phyloP scores from a whole-genome alignment of 2,329 filamentous ascomycete genomes.

The Capronia americana region DNA sequence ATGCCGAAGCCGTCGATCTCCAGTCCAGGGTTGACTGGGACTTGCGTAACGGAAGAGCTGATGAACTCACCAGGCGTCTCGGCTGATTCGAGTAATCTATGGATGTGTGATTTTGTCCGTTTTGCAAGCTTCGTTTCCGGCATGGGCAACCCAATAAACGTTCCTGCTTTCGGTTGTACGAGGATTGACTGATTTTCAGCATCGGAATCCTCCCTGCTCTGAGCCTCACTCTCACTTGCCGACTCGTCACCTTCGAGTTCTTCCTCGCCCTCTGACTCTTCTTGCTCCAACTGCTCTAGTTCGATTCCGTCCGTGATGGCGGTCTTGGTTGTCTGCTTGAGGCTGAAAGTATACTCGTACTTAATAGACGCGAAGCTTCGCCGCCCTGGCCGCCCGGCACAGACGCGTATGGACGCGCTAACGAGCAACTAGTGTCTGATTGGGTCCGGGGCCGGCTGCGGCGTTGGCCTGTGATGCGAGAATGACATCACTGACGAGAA shows the following conservation, averaged over 20 bases:
- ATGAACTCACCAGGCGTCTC: neutral
- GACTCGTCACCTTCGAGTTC: neutral
- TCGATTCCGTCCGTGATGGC: neutral
- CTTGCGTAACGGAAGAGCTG: neutral
- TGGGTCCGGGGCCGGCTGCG: neutral
- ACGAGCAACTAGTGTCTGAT: neutral
- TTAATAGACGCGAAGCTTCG: too few species aligned
- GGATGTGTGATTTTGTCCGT: neutral
- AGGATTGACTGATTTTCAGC: neutral
- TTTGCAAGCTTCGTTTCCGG: neutral
- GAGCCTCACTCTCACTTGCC: neutral
- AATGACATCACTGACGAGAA: constrained; percentile 7
- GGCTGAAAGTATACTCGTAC: neutral
- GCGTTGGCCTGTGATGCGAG: neutral
- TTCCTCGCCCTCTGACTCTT: neutral
- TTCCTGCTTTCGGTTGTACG: neutral
- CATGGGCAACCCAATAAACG: neutral
- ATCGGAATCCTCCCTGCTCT: neutral
- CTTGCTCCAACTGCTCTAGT: neutral
- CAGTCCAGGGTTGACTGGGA: constrained; percentile 5
- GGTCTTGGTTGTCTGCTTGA: neutral
- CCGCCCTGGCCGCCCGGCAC: neutral
- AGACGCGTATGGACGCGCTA: neutral
- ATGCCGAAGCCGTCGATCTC: neutral
- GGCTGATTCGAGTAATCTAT: neutral